Percentiles rank a stretch among this genome's conserved stretches.
These are phyloP conservation scores for Alternaria sp. DNA, from an alignment of 2,329 filamentous ascomycete genomes.

Conservation along the genomic window DNA sequence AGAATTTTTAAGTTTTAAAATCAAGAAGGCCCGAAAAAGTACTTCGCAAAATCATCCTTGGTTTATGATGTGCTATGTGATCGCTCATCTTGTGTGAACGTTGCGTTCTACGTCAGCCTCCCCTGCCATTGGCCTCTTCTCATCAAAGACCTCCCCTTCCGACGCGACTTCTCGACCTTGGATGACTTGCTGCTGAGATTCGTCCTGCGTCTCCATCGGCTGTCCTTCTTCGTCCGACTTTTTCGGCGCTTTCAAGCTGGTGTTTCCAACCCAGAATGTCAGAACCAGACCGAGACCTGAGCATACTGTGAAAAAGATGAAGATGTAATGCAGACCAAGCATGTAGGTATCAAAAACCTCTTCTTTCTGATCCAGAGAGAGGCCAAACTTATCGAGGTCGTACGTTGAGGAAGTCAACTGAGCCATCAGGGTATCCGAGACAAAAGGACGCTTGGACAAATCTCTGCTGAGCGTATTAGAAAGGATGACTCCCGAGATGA, in stretches of 20 bases:
- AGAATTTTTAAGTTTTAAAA: no score
- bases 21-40: not conserved
- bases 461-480: constrained; percentile 22
- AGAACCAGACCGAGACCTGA: constrained; percentile 21
- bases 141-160: not conserved
- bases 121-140: not conserved
- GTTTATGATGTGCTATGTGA: not conserved
- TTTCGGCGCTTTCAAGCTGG: constrained; percentile 28
- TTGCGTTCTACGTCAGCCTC: not conserved
- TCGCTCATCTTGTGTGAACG: not conserved
- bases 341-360: constrained; percentile 24
- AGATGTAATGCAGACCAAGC: constrained; percentile 26
- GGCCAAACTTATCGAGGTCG: constrained; percentile 15
- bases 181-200: not conserved
- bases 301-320: constrained; percentile 25
- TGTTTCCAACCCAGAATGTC: constrained; percentile 30
- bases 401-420: constrained; percentile 31
- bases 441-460: constrained; percentile 14
- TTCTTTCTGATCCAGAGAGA: constrained; percentile 13
- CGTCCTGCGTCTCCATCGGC: not conserved
- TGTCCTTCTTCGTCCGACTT: constrained; percentile 14
- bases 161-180: not conserved
- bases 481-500: constrained; percentile 47
- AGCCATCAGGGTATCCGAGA: constrained; percentile 14
- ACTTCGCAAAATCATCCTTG: not conserved